Conservation (phyloP, 1,284 basidiomycete genomes). For the Athelia psychrophila region DNA sequence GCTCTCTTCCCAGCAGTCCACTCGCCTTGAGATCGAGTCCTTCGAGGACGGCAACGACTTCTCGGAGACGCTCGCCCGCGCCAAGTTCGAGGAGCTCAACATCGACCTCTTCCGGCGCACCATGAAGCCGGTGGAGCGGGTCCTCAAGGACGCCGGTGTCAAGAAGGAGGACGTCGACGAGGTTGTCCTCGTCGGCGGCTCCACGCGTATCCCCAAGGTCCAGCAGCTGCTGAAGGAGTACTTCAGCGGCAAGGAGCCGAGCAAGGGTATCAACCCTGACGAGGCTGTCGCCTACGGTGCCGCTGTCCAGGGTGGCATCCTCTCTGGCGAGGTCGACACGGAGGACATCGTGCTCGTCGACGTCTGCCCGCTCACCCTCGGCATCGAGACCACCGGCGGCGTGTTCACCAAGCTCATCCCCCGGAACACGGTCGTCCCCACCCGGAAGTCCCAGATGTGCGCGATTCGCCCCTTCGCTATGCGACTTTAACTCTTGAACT, state of each 20-base stretch:
- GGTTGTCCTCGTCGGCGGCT: conserved; percentile 89
- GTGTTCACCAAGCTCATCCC: conserved; percentile 97
- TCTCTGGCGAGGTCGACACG: conserved; percentile 83
- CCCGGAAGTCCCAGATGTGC: conserved; percentile 94
- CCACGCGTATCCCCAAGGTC: conserved; percentile 94
- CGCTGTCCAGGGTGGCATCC: conserved; percentile 96
- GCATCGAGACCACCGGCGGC: conserved; percentile 97
- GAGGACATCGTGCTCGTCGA: conserved; percentile 90
- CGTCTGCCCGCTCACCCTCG: conserved; percentile 91
- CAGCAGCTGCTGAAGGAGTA: conserved; percentile 95
- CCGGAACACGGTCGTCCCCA: conserved; percentile 97
- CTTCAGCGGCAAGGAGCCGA: conserved; percentile 89
- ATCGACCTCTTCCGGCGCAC: conserved; percentile 71
- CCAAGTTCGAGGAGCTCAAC: conserved; percentile 76
- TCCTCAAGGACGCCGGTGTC: conserved; percentile 68
- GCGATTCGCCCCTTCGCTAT: conserved; percentile 17
- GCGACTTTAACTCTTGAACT: background rate
- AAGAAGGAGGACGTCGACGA: conserved; percentile 67
- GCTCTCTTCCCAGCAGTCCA: conserved; percentile 66
- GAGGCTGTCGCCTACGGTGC: conserved; percentile 97
- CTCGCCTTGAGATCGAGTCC: conserved; percentile 74
- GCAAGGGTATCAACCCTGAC: conserved; percentile 93
- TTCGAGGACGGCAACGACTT: conserved; percentile 75
- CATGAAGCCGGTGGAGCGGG: conserved; percentile 74
- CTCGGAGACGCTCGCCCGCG: conserved; percentile 70